phyloP scores from a whole-genome alignment of 176 grass and related monocot species.

The Guadua angustifolia region DNA sequence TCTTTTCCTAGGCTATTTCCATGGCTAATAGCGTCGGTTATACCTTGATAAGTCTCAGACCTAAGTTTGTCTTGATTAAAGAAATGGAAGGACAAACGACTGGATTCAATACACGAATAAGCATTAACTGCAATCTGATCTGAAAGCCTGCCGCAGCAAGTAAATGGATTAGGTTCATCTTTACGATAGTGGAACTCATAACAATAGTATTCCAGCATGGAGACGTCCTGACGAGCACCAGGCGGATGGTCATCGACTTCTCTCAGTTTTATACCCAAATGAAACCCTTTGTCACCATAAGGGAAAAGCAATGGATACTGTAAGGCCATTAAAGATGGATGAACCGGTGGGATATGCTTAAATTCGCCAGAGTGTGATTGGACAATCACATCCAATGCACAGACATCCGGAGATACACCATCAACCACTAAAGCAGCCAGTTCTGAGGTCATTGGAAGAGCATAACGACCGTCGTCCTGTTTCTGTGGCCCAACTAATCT shows the following conservation, averaged over 20 bases:
- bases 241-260: neutral
- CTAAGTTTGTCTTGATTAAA: neutral
- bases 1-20: neutral
- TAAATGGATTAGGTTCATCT: no score
- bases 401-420: neutral
- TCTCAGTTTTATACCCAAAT: neutral
- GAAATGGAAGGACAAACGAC: neutral
- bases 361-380: neutral
- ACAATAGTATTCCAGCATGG: no score
- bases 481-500: neutral
- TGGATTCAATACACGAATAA: no score
- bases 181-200: neutral
- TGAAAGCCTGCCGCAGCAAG: no score
- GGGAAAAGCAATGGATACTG: neutral
- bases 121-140: neutral
- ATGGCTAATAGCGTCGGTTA: neutral
- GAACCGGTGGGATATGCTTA: no score
- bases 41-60: neutral
- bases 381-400: neutral
- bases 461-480: fast-evolving
- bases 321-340: neutral
- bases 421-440: neutral
- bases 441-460: fast-evolving
- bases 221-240: no score
- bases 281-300: neutral